Evolutionary conservation across 306 rosid species (phyloP), one percentile per base, ranked within the genome.

Genomic region (Pterocarpus santalinus): DNA sequence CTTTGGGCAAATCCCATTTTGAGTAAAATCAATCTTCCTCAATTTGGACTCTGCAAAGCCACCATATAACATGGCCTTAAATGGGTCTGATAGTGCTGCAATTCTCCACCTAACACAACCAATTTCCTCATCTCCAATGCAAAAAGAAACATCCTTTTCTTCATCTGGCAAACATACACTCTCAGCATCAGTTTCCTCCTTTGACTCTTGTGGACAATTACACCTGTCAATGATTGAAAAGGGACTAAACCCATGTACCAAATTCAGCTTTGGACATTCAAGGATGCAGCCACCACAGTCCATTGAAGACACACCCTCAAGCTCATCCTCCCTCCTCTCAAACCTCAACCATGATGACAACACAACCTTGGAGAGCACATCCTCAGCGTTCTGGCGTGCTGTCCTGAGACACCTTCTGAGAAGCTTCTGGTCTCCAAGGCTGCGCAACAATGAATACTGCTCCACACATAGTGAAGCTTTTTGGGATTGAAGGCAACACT

Each of bases 271-370:
- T 10, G 97, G 94, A 76, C 97, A 92, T 80, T 90, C 95, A 32
- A 89, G 86, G 77, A 73, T 60, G 32, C 73, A 86, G 55, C 87
- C 93, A 61, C 85, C 66, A 72, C 97, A 92, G 7, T 83, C 92
- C 91, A 89, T 60, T 8, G 88, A 75, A 5, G 89, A 84, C 4
- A 81, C 76, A 14, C 89, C 93, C 65, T 75, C 86, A 36, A 90
- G 87, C 81, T 92, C 97, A 79, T 89, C 93, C 84, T 90, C 95
- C 75, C 97, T 90, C 88, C 93, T 89, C 85, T 90, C 95, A 69
- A 81, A 87, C 60, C 91, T 78, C 81, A 90, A 83, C 97, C 97
- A 92, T 2, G 97, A 89, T 12, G 95, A 89, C 32, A 88, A 86
- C 71, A 92, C 93, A 80, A 92, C 87, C 90, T 90, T 92, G 13